Evolutionary conservation across 768 basidiomycete genomes (phyloP), one percentile per base, ranked within the genome.

Genomic region (Galerina sulciceps): DNA sequence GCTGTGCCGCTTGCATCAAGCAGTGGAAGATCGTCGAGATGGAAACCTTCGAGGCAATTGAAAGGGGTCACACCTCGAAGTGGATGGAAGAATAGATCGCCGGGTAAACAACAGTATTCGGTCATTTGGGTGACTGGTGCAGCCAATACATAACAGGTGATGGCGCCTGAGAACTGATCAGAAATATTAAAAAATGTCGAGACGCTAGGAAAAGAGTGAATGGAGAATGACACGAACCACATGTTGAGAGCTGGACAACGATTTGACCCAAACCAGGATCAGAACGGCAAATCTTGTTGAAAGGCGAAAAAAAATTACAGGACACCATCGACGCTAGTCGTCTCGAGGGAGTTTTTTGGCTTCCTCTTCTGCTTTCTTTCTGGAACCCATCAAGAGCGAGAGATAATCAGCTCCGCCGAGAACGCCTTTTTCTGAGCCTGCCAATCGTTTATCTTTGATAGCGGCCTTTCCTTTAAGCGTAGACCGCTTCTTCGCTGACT

Each of bases 361-460:
- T 71, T 92, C 91, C 67, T 83, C 79, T 53, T 74, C 78, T 13
- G 85, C 89, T 67, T 83, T 89, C 65, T 81, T 79, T 59, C 90
- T 77, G n/a, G 89, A 79, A 15, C 90, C 90, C 79, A 86, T 78
- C 78, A 91, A 74, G 61, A 93, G 69, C 10, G 82, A 78, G 45
- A 93, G 85, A 67, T 93, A 93, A 71, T 93, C 91, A 31, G 87
- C 90, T 17, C 83, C 89, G 17, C 88, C 90, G 37, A 92, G 76
- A 2, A 92, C 78, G 13, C 72, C 79, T 17, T 65, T 64, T 17
- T 65, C 68, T 13, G 66, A 51, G 3, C 43, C 65, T n/a, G 53
- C 44, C 9, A 47, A 56, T 13, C 59, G 53, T 44, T 60, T 51
- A 58, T 60, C 42, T 46, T 55, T 53, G 67, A 75, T 6, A 54